Evolutionary conservation across 257 asterid species (phyloP), one percentile per base, ranked within the genome.

Genomic region (Gentiana dahurica): DNA sequence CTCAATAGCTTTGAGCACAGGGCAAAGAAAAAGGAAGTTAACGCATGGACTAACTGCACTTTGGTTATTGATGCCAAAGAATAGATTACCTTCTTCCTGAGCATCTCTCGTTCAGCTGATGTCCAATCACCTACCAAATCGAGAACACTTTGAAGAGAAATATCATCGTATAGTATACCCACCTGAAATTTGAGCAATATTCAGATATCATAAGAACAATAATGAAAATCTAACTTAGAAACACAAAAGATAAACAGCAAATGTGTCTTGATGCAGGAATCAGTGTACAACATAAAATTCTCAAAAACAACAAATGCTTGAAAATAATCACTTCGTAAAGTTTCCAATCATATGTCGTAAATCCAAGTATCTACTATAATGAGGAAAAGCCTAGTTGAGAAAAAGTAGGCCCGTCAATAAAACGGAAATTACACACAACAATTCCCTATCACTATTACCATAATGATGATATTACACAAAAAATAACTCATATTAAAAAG

Each of bases 81-180:
- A 15, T 13, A 13, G 15, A 53, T 59, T 73, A 89, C 96, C 96
- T 87, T 85, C 77, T 81, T 79, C 76, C 98, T 81, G 50, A 87
- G 79, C 98, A 91, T 91, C 62, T 73, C 77, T 57, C 95, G 77
- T 79, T 91, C 98, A 72, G 65, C 81, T 4, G 57, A 58, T 33
- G 97, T 88, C 99, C 99, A 92, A 75, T 92, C 99, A 44, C 89
- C 83, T 12, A 84, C 81, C 75, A 92, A 63, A 73, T 92, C 97
- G 74, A 92, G 75, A 70, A 83, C 84, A 58, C 65, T 73, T 83
- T 92, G 97, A 51, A 88, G 74, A 64, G 95, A 77, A 53, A 64
- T 67, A 46, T 92, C 97, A 63, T 92, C 99, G 47, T 92, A 92
- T 57, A 92, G 77, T 69, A 92, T 36, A 36, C 98, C 98, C 65